Evolutionary conservation across 2,329 filamentous ascomycete species (phyloP), one percentile per base, ranked within the genome.

Genomic region (Penicillium sp.): DNA sequence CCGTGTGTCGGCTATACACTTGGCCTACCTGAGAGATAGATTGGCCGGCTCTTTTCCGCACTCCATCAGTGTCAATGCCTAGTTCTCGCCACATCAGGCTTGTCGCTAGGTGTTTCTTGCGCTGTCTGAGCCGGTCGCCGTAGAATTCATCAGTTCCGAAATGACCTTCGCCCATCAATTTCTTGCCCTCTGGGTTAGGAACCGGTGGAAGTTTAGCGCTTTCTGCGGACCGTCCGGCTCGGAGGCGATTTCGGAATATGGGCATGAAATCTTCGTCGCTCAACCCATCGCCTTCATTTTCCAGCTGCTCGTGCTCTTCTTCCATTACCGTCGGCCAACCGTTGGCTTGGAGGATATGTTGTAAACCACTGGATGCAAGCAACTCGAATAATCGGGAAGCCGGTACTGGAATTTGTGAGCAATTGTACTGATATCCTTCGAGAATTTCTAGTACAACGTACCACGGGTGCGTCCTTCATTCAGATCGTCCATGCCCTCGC

Each of bases 81-180:
- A 97, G 75, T 73, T 97, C 92, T 44, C 93, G 85, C 72, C 90
- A 89, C 65, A 97, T 82, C 61, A 97, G 81, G 45, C 89, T 84
- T 56, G 85, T 83, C 12, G 87, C 83, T 19, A 96, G 73, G 44
- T 77, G 82, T 65, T 78, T 80, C 64, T 83, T 86, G 61, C 85
- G 83, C 71, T 87, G 85, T 59, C 75, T 74, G 42, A 76, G 66
- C 47, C 73, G 70, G 77, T 84, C 60, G 69, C 80, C 59, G 75
- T 81, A 63, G 78, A 79, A 66, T 79, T 88, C 82, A 57, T 86
- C 89, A 19, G 81, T 80, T 35, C 93, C 93, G 75, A 97, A 97
- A 2, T 79, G 81, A 1, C 93, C 93, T 31, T 87, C 89, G 39
- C 85, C 81, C 92, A 97, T 96, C 60, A 97, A 78, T 65, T 88